A percentile compares a stretch with the other conserved stretches of the same genome.
phyloP scores from a whole-genome alignment of 2,329 filamentous ascomycete species.

The Exophiala viscosa region DNA sequence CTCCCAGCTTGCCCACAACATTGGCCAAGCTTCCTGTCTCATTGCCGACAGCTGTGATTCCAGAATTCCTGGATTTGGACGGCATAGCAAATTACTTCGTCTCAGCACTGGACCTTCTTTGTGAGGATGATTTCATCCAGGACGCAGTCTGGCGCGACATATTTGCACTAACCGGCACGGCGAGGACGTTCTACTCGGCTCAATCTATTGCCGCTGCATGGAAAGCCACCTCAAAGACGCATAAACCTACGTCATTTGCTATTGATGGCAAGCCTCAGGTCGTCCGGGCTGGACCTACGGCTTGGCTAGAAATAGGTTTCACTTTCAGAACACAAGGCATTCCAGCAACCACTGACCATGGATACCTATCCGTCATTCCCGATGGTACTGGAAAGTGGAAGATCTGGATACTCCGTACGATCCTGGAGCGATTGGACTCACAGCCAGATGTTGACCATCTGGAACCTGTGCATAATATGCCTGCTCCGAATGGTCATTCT shows the following conservation, averaged over 20 bases:
- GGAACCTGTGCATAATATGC: not conserved
- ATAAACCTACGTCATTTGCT: too few species aligned
- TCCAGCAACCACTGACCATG: conserved; percentile 4
- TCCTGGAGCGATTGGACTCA: conserved; percentile 26
- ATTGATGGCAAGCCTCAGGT: too few species aligned
- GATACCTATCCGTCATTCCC: conserved; percentile 10
- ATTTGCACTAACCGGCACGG: conserved; percentile 26
- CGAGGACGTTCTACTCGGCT: conserved; percentile 25
- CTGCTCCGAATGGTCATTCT: too few species aligned
- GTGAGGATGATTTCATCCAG: not conserved
- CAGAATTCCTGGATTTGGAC: too few species aligned
- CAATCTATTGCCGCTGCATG: conserved; percentile 19
- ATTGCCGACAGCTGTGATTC: too few species aligned
- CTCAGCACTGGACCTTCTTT: not conserved
- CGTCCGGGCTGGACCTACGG: too few species aligned
- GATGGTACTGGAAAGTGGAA: conserved; percentile 21
- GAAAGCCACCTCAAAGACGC: conserved; percentile 1
- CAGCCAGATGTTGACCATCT: not conserved
- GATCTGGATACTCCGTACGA: conserved; percentile 29
- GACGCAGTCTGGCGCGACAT: conserved; percentile 26
- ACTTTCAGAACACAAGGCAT: conserved; percentile 2
- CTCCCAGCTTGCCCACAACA: too few species aligned
- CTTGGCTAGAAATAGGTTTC: conserved; percentile 7
- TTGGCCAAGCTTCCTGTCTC: too few species aligned
- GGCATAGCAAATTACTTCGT: too few species aligned